Evolutionary conservation across 1,284 basidiomycete genomes (phyloP).

Genomic region (Mycena sp.): DNA sequence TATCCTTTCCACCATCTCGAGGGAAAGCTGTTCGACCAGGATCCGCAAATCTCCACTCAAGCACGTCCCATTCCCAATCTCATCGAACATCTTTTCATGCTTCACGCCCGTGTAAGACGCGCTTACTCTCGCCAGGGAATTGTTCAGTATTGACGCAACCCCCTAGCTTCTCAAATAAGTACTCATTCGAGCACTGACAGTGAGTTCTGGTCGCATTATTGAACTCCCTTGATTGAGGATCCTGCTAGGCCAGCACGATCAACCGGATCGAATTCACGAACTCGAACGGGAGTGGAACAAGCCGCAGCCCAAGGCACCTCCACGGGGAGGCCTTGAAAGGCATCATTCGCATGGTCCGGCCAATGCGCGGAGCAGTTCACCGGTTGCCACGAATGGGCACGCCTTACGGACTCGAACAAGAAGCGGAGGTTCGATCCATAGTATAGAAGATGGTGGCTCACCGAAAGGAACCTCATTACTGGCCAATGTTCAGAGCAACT

Average conservation of each 20-base stretch:
- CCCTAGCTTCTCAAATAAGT: conserved; percentile 22
- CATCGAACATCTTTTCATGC: conserved; percentile 21
- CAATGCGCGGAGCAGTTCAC: conserved; percentile 20
- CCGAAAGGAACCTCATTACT: too few relatives aligned
- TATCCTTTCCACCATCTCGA: conserved; percentile 34
- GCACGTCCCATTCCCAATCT: conserved; percentile 10
- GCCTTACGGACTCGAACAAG: conserved; percentile 15
- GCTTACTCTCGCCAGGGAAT: background rate
- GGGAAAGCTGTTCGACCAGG: conserved; percentile 12
- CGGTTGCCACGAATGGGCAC: conserved; percentile 39
- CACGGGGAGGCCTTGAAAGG: conserved; percentile 4
- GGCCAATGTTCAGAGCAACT: too few relatives aligned
- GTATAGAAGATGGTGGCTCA: too few relatives aligned
- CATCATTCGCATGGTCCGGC: conserved; percentile 10
- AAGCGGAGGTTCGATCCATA: too few relatives aligned
- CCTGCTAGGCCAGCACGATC: conserved; percentile 12
- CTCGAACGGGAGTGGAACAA: conserved; percentile 59
- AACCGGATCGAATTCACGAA: conserved; percentile 36
- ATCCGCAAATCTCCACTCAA: background rate
- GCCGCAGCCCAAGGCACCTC: conserved; percentile 42
- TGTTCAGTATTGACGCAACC: background rate
- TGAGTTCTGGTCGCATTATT: conserved; percentile 2
- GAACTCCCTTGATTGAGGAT: background rate
- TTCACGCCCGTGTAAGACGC: conserved; percentile 9
- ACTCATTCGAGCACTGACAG: conserved; percentile 12